Evolutionary conservation across 2,329 filamentous ascomycete genomes (phyloP).

Genomic region (Pseudogymnoascus sp.): DNA sequence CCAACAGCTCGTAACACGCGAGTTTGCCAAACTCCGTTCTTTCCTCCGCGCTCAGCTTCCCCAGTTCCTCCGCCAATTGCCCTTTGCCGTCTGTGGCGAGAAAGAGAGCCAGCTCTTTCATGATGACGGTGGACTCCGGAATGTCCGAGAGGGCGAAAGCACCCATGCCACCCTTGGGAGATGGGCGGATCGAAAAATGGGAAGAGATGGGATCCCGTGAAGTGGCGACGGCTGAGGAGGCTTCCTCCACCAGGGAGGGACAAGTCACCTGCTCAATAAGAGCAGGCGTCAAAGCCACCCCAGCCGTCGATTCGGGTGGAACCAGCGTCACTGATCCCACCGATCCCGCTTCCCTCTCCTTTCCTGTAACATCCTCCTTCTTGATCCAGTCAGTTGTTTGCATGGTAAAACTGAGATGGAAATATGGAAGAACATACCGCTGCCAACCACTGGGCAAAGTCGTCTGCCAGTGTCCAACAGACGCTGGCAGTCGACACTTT

Average conservation of each 20-base stretch:
- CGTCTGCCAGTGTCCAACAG: not conserved
- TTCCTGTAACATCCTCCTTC: constrained; percentile 2
- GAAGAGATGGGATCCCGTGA: constrained; percentile 16
- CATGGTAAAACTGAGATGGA: not conserved
- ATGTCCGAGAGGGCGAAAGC: constrained; percentile 25
- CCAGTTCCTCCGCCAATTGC: constrained; percentile 16
- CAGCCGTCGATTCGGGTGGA: not conserved
- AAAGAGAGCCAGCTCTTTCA: constrained; percentile 22
- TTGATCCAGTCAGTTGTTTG: not conserved
- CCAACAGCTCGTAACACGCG: constrained; percentile 13
- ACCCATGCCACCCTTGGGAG: constrained; percentile 23
- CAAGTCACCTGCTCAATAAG: not conserved
- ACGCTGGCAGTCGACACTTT: not conserved
- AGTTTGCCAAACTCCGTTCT: constrained; percentile 17
- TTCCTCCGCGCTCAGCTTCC: constrained; percentile 15
- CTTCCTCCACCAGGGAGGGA: constrained; percentile 2
- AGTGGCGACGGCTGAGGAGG: not conserved
- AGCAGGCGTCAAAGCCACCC: not conserved
- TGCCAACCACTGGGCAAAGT: not conserved
- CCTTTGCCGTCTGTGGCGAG: constrained; percentile 8
- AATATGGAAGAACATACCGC: not conserved
- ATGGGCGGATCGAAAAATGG: constrained; percentile 22
- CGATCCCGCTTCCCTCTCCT: constrained; percentile 29
- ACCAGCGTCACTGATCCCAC: constrained; percentile 20
- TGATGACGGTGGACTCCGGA: constrained; percentile 17